Conservation (phyloP, 768 basidiomycete genomes). For the Rhodotorula toruloides region DNA sequence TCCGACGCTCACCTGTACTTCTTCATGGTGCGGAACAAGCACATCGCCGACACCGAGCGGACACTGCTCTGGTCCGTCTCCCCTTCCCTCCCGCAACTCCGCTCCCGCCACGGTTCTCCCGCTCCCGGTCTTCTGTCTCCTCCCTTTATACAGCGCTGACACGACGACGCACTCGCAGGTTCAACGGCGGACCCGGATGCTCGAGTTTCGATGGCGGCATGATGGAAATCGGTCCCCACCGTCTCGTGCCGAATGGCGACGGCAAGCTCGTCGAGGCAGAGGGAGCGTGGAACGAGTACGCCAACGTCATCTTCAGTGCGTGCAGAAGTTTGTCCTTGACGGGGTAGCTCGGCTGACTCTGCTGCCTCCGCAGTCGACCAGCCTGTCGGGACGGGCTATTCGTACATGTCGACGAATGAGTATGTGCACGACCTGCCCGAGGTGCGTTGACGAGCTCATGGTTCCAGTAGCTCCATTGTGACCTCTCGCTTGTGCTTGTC, state of each 20-base stretch:
- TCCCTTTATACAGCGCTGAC: neutral
- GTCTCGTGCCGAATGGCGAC: conserved; percentile 64
- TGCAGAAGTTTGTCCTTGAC: conserved; percentile 4
- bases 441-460: conserved; percentile 47
- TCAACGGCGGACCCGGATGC: conserved; percentile 72
- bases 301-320: conserved; percentile 85
- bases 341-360: neutral
- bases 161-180: neutral
- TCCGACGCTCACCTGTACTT: conserved; percentile 79
- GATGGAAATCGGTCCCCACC: conserved; percentile 97
- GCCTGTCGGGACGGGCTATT: conserved; percentile 91
- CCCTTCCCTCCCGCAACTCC: neutral
- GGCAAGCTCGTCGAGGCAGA: conserved; percentile 65
- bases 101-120: neutral
- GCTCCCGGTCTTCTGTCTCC: neutral
- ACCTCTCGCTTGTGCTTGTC: too few relatives aligned
- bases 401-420: conserved; percentile 76
- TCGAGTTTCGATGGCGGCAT: conserved; percentile 94
- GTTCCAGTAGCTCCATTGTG: too few relatives aligned
- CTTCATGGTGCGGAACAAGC: conserved; percentile 78
- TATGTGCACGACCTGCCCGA: conserved; percentile 74
- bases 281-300: conserved; percentile 90
- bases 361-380: conserved; percentile 90
- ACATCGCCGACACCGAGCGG: conserved; percentile 80
- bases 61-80: conserved; percentile 72